phyloP scores from a whole-genome alignment of 495 filamentous ascomycete species.

The Aspergillus indologenus region DNA sequence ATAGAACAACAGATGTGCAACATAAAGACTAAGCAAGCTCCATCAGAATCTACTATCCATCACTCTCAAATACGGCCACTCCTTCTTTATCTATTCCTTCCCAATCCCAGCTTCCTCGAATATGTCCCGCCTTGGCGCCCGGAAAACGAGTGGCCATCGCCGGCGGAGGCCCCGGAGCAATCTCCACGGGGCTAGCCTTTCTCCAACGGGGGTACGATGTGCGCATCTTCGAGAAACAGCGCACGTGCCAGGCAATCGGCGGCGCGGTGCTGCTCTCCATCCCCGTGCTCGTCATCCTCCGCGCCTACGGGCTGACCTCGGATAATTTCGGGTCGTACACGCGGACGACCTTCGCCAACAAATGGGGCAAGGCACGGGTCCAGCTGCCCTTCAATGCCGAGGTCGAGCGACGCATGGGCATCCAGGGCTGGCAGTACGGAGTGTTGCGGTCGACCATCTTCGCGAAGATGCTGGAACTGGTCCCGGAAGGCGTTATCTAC shows the following conservation, averaged over 20 bases:
- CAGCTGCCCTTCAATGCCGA: conserved; percentile 20
- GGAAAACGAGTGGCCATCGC: background rate
- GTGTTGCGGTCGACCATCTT: conserved; percentile 21
- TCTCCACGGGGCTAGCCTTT: background rate
- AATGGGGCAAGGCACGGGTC: conserved; percentile 8
- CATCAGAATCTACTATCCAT: too few relatives aligned
- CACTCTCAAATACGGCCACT: too few relatives aligned
- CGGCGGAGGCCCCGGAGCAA: background rate
- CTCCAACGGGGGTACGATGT: background rate
- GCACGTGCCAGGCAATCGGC: background rate
- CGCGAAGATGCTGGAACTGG: conserved; percentile 18
- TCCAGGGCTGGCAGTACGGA: conserved; percentile 24
- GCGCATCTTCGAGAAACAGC: background rate
- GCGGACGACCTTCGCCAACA: background rate
- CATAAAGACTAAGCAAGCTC: too few relatives aligned
- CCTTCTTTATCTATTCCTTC: too few relatives aligned
- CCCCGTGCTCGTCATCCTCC: background rate
- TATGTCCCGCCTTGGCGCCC: background rate
- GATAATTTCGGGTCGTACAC: background rate
- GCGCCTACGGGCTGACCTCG: background rate
- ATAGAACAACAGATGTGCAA: too few relatives aligned
- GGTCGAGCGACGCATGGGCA: conserved; percentile 18
- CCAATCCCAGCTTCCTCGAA: too few relatives aligned
- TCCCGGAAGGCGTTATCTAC: conserved; percentile 13
- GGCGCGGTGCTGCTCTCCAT: background rate